A percentile compares a stretch with the other conserved stretches of the same genome.
These are phyloP conservation scores for Sungouiozyma intestinalis DNA, from an alignment of 805 yeast species.

Conservation along the genomic window DNA sequence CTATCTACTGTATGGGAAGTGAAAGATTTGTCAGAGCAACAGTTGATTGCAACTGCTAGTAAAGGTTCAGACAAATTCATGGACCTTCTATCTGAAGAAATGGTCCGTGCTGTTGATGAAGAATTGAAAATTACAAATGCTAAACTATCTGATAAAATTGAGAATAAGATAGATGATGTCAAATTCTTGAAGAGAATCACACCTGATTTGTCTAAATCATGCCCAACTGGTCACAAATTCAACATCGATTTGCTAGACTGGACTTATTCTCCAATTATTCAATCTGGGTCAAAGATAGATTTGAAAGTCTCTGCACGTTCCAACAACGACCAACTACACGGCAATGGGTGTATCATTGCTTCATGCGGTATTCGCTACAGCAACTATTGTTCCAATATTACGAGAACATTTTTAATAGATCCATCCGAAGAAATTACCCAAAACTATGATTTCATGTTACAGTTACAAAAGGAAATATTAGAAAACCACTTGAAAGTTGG, in stretches of 20 bases:
- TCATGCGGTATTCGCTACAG: slow-evolving; percentile 81
- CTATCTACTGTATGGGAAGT: slow-evolving; percentile 52
- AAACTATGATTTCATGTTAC: slow-evolving; percentile 67
- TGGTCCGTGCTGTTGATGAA: slow-evolving; percentile 80
- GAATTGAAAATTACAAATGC: slow-evolving; percentile 67
- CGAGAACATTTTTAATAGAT: slow-evolving; percentile 81
- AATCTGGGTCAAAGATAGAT: slow-evolving; percentile 80
- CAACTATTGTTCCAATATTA: slow-evolving; percentile 79
- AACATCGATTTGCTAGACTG: slow-evolving; percentile 76
- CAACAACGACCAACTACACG: slow-evolving; percentile 48
- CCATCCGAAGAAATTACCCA: slow-evolving; percentile 71
- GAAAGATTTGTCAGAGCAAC: slow-evolving; percentile 73
- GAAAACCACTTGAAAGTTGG: slow-evolving; percentile 54
- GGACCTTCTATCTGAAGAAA: slow-evolving; percentile 75
- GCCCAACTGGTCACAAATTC: slow-evolving; percentile 47
- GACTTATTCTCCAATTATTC: slow-evolving; percentile 87
- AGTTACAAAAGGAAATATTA: slow-evolving; percentile 58
- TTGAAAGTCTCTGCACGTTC: slow-evolving; percentile 77
- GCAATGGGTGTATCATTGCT: slow-evolving; percentile 71
- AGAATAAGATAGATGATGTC: slow-evolving; percentile 70
- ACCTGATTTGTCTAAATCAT: slow-evolving; percentile 31
- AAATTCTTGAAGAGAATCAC: slow-evolving; percentile 51
- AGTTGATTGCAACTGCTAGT: slow-evolving; percentile 56
- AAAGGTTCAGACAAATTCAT: slow-evolving; percentile 70
- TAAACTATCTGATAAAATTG: slow-evolving; percentile 64